A percentile compares a stretch with the other conserved stretches of the same genome.
These are phyloP conservation scores for Talaromyces sp. DNA, from an alignment of 2,329 filamentous ascomycete genomes.

Conservation along the genomic window DNA sequence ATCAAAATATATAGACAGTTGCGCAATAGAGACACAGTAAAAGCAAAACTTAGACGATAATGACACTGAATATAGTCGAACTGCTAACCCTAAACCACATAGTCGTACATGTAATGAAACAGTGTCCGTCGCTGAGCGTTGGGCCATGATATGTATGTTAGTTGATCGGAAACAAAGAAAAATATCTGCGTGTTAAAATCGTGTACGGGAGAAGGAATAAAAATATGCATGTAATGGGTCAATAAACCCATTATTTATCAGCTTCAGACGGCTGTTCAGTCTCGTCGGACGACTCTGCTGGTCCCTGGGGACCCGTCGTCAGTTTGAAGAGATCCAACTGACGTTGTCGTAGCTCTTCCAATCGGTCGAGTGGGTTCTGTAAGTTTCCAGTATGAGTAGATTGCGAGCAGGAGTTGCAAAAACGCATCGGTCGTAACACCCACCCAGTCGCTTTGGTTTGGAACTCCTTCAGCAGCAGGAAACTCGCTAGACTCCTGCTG, in stretches of 20 bases:
- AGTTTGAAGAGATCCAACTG: conserved; percentile 13
- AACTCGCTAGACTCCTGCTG: conserved; percentile 46
- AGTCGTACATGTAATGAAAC: conserved; percentile 10
- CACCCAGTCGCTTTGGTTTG: conserved; percentile 90
- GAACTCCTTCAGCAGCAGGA: conserved; percentile 77
- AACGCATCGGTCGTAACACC: conserved; percentile 58
- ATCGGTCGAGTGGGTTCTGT: conserved; percentile 68
- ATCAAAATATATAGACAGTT: conserved; percentile 2
- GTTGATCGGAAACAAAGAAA: neutral
- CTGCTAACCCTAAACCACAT: neutral
- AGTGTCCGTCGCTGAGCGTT: neutral
- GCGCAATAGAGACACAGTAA: neutral
- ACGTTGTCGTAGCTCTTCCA: conserved; percentile 67
- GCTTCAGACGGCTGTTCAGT: conserved; percentile 9
- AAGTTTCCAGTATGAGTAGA: conserved; percentile 48
- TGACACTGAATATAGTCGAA: neutral
- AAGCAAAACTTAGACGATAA: neutral
- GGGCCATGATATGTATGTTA: conserved; percentile 2
- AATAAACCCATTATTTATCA: neutral
- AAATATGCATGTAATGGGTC: neutral
- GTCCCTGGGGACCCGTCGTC: neutral
- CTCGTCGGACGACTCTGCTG: conserved; percentile 17
- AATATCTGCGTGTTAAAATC: neutral
- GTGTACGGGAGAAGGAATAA: neutral
- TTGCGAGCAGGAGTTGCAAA: conserved; percentile 43